phyloP scores from a whole-genome alignment of 2,329 filamentous ascomycete species.

The Diaporthe ampelina region DNA sequence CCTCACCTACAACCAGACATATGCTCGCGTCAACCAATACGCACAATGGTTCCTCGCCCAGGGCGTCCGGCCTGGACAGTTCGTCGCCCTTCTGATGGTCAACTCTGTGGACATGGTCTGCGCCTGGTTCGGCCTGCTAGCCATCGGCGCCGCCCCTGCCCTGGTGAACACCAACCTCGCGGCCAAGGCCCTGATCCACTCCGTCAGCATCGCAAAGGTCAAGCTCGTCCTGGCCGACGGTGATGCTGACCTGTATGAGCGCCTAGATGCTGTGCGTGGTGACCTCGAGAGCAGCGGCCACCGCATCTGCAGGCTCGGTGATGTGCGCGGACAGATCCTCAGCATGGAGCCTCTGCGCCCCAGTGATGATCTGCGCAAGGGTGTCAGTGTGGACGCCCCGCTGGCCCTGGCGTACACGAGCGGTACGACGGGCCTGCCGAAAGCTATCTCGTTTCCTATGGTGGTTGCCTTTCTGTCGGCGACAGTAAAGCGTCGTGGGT shows the following conservation, averaged over 20 bases:
- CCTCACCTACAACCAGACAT: constrained; percentile 71
- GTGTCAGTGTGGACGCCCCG: constrained; percentile 66
- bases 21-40: constrained; percentile 70
- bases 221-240: constrained; percentile 72
- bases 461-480: constrained; percentile 54
- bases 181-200: constrained; percentile 75
- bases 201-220: constrained; percentile 69
- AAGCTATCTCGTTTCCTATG: constrained; percentile 75
- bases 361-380: constrained; percentile 66
- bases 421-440: constrained; percentile 82
- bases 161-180: constrained; percentile 80
- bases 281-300: constrained; percentile 67
- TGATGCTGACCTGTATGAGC: constrained; percentile 63
- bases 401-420: constrained; percentile 80
- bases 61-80: constrained; percentile 70
- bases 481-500: constrained; percentile 41
- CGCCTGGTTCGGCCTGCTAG: constrained; percentile 74
- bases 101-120: constrained; percentile 79
- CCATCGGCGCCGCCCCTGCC: constrained; percentile 77
- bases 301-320: constrained; percentile 66
- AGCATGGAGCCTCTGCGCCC: constrained; percentile 64
- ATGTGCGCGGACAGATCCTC: constrained; percentile 57
- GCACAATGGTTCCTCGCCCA: constrained; percentile 72
- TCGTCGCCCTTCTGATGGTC: constrained; percentile 76
- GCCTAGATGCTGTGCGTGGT: constrained; percentile 69